Conservation (phyloP, 805 yeast species). For the Candida parachauliodes region DNA sequence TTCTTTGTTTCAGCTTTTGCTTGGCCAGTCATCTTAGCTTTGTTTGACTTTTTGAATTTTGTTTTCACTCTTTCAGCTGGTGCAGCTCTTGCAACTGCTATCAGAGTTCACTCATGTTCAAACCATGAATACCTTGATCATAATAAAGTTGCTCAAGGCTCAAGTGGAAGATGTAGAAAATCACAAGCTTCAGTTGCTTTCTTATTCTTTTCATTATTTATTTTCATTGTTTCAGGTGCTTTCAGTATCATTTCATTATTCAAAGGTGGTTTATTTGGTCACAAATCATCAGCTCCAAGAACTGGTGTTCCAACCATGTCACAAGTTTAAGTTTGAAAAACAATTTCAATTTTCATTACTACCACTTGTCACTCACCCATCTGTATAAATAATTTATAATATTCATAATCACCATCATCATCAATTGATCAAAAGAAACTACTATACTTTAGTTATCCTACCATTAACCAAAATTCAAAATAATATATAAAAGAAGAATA, state of each 20-base stretch:
- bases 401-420: background rate
- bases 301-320: conserved; percentile 89
- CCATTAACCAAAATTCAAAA: no score
- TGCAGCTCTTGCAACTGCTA: conserved; percentile 88
- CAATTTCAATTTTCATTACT: no score
- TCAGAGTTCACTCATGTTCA: conserved; percentile 81
- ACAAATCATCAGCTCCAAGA: conserved; percentile 47
- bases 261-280: conserved; percentile 47
- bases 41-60: conserved; percentile 80
- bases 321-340: conserved; percentile 57
- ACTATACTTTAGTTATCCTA: no score
- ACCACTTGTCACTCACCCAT: background rate
- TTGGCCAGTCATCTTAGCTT: conserved; percentile 76
- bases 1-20: conserved; percentile 75
- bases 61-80: conserved; percentile 95
- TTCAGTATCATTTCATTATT: conserved; percentile 56
- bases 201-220: conserved; percentile 78
- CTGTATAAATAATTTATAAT: background rate
- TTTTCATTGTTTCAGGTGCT: conserved; percentile 64
- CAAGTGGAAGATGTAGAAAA: conserved; percentile 85
- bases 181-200: conserved; percentile 84
- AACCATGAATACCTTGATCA: conserved; percentile 59
- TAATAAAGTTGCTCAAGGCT: conserved; percentile 74
- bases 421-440: no score
- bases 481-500: no score